Conservation (phyloP, 2,329 filamentous ascomycete species). For the Colletotrichum filicis region DNA sequence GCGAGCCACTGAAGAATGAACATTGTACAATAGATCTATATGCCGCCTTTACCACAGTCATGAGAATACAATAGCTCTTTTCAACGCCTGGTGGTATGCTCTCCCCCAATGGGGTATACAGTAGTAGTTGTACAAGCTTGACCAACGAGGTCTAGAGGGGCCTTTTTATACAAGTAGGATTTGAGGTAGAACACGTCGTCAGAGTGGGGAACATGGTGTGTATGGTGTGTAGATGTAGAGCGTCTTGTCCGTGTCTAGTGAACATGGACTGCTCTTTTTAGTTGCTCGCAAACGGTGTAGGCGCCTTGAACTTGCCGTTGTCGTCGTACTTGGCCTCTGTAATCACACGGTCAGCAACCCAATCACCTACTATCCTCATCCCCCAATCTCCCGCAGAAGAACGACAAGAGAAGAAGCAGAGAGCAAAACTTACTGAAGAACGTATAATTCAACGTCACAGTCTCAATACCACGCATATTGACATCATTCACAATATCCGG, state of each 20-base stretch:
- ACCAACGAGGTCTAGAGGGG: neutral
- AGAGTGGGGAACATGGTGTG: conserved; percentile 8
- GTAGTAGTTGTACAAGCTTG: neutral
- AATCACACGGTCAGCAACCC: neutral
- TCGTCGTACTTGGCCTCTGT: conserved; percentile 59
- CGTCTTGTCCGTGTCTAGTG: neutral
- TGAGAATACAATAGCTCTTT: neutral
- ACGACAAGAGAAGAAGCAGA: neutral
- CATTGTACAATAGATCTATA: neutral
- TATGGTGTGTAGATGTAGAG: neutral
- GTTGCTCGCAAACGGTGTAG: conserved; percentile 38
- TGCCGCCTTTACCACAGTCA: neutral
- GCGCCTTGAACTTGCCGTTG: conserved; percentile 56
- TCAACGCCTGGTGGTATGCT: conserved; percentile 22
- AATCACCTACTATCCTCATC: neutral
- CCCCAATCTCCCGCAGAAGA: neutral
- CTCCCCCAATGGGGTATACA: neutral
- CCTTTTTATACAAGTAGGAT: conserved; percentile 12
- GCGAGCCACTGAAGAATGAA: neutral
- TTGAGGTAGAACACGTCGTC: neutral
- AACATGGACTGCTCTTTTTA: neutral
- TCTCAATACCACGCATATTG: conserved; percentile 93
- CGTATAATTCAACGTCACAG: conserved; percentile 95
- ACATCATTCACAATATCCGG: conserved; percentile 93
- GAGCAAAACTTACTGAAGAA: conserved; percentile 85